These are phyloP conservation scores for Brassica nigra DNA, from an alignment of 345 rosid genomes.

Conservation along the genomic window DNA sequence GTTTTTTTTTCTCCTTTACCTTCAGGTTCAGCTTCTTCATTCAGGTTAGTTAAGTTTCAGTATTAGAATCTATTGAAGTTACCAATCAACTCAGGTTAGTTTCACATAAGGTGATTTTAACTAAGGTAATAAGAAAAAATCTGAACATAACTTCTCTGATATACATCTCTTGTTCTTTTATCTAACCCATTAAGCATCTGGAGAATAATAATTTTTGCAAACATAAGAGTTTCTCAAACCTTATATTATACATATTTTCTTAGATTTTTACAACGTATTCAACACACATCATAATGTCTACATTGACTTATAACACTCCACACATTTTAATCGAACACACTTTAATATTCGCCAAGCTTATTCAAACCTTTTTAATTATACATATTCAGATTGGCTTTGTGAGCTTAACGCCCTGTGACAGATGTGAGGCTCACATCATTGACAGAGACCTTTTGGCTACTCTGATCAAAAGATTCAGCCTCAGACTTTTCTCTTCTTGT, in stretches of 20 bases:
- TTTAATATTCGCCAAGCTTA: neutral
- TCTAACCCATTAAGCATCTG: conserved; percentile 4
- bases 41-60: conserved; percentile 14
- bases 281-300: neutral
- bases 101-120: neutral
- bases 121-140: neutral
- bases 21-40: conserved; percentile 19
- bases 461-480: conserved; percentile 35
- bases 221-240: neutral
- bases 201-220: neutral
- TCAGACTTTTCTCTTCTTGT: conserved; percentile 20
- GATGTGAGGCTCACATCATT: conserved; percentile 41
- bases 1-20: neutral
- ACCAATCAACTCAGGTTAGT: neutral
- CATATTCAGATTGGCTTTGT: neutral
- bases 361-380: neutral
- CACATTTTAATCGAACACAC: neutral
- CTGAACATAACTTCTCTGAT: neutral
- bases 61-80: neutral
- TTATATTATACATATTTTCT: neutral
- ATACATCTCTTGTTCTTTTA: conserved; percentile 6
- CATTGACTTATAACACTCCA: neutral
- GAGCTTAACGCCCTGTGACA: conserved; percentile 32
- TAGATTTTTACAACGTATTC: neutral
- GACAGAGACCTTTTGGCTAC: conserved; percentile 34